A percentile compares a stretch with the other conserved stretches of the same genome.
phyloP scores from a whole-genome alignment of 345 rosid species.

The Viola odorata region DNA sequence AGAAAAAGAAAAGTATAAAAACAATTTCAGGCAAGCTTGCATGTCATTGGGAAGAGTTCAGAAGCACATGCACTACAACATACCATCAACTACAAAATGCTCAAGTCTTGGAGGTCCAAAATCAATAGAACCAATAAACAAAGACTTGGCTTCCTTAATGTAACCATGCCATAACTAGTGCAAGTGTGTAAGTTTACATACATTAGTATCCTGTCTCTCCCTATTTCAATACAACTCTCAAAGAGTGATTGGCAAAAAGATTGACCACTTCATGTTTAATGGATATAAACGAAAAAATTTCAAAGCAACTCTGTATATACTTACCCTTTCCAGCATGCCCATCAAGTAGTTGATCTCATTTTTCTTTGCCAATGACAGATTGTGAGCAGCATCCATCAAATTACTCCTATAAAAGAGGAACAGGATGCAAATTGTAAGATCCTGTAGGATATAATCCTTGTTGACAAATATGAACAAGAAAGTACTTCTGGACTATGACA shows the following conservation, averaged over 20 bases:
- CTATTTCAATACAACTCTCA: too few relatives aligned
- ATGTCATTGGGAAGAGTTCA: not conserved
- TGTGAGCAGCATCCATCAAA: constrained; percentile 41
- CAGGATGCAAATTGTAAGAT: not conserved
- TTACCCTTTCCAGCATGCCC: constrained; percentile 49
- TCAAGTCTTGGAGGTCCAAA: not conserved
- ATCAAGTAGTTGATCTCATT: constrained; percentile 49
- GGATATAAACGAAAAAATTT: not conserved
- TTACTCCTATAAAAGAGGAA: constrained; percentile 42
- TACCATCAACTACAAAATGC: not conserved
- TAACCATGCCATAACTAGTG: too few relatives aligned
- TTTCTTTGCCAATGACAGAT: constrained; percentile 48
- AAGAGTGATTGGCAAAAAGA: not conserved
- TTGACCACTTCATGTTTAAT: too few relatives aligned
- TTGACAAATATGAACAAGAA: not conserved
- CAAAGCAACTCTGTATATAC: constrained; percentile 2
- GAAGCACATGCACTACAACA: not conserved
- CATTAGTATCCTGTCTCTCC: too few relatives aligned
- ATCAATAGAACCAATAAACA: not conserved
- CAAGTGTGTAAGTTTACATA: not conserved
- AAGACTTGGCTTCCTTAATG: not conserved
- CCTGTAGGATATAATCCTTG: not conserved
- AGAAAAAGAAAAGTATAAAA: not conserved
- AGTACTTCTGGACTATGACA: not conserved
- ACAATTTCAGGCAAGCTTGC: not conserved